Conservation (phyloP, 2,329 filamentous ascomycete species). For the Beauveria varroae region DNA sequence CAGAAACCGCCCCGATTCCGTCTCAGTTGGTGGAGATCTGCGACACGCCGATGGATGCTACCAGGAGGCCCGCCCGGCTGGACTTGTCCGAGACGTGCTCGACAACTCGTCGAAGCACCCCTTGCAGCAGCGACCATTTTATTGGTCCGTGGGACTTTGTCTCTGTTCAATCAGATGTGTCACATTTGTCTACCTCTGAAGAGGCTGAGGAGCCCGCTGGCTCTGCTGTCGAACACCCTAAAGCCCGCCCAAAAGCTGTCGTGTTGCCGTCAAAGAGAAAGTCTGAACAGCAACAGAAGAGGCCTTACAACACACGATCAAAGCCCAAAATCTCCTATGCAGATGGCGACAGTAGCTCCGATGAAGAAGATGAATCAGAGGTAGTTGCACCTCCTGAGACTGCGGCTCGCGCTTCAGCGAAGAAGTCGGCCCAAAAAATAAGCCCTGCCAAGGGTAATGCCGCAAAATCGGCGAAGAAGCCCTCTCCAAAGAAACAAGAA, state of each 20-base stretch:
- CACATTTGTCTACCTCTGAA: neutral
- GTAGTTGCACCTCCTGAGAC: neutral
- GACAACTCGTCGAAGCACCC: slow-evolving; percentile 21
- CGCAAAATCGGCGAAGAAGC: neutral
- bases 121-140: neutral
- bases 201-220: neutral
- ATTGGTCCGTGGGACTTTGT: neutral
- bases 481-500: neutral
- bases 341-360: neutral
- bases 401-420: neutral
- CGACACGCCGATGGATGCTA: neutral
- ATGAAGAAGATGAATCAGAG: neutral
- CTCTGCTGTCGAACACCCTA: neutral
- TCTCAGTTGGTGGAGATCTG: neutral
- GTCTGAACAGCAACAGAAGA: neutral
- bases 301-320: neutral
- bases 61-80: slow-evolving; percentile 5
- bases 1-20: slow-evolving; percentile 25
- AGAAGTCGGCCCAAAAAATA: neutral
- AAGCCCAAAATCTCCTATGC: neutral
- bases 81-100: slow-evolving; percentile 31
- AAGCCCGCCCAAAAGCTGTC: neutral
- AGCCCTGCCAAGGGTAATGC: neutral
- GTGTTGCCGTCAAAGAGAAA: neutral
- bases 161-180: neutral